Evolutionary conservation across 202 grass and related monocot genomes (phyloP).

Genomic region (Elaeis oleifera): DNA sequence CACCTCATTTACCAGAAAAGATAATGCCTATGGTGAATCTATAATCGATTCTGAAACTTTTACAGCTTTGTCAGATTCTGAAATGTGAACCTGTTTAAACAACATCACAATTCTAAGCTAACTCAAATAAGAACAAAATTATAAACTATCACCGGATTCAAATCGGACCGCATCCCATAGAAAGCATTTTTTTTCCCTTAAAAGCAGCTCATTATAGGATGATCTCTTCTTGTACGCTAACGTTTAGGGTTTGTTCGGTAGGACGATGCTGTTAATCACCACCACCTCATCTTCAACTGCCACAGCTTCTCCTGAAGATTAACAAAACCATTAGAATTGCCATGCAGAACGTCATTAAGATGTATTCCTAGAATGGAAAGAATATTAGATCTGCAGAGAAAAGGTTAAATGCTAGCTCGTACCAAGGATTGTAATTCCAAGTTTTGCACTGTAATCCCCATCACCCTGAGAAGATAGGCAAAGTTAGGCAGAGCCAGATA

Average conservation of each 20-base stretch:
- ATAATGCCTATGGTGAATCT: too few species aligned
- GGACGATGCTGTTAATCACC: conserved; percentile 75
- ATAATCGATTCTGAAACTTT: too few species aligned
- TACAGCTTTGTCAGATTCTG: too few species aligned
- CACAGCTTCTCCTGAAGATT: conserved; percentile 80
- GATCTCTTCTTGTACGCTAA: conserved; percentile 95
- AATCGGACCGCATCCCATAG: too few species aligned
- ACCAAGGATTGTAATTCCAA: conserved; percentile 98
- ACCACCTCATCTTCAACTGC: conserved; percentile 95
- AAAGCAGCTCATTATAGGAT: conserved; percentile 43
- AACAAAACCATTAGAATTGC: neutral
- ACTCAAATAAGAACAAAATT: too few species aligned
- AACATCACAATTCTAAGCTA: too few species aligned
- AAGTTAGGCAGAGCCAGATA: neutral
- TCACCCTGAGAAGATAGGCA: conserved; percentile 41
- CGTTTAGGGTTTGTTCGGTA: conserved; percentile 91
- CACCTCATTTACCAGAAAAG: too few species aligned
- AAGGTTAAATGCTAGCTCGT: conserved; percentile 16
- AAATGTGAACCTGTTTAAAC: too few species aligned
- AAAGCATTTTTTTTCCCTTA: too few species aligned
- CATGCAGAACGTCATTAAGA: too few species aligned
- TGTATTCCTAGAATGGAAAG: too few species aligned
- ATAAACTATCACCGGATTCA: too few species aligned
- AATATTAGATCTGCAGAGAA: conserved; percentile 8
- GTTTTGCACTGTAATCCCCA: conserved; percentile 83